Base-by-base conservation (phyloP, 768 basidiomycete genomes). In the Chalciporus chontae region DNA sequence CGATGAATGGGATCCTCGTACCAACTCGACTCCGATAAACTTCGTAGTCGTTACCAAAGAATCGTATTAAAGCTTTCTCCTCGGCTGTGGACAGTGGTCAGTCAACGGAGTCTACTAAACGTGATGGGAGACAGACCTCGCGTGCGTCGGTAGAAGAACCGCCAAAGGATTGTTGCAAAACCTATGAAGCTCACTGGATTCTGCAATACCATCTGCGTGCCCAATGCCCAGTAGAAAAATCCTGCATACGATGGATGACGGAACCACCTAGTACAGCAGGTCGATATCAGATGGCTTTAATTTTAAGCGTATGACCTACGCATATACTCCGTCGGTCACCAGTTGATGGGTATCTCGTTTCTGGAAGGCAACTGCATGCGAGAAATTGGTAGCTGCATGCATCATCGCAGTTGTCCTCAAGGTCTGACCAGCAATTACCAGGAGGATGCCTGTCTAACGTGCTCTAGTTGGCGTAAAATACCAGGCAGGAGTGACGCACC, bases 211-310 rank as follows among this genome's bases (percentile, higher is more conserved):
- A 98, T 70, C 65, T 99, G 96, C 0, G 93, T 96, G 2, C 94
- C 93, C 23, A 99, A 62, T 0, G 93, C 94, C 96, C 96, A 98
- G 67, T 95, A 98, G 68, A 90, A 95, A 74, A 97, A 99, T 2
- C 94, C 96, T 2, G 90, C 81, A 59, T 99, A 99, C 0, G 95
- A 96, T 10, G 96, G 96, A 69, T 99, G 96, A 13, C 96, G 83
- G 53, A 84, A 86, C 81, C 56, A 66, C 19, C 64, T 64, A 29
- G 38, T 38, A 24, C 18, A 42, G 34, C 7, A 29, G 14, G 8
- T 42, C 19, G 23, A 42, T 27, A 36, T 23, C 21, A 45, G 37
- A 21, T 10, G 19, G 14, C 3, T 40, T 13, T 8, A 18, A 34
- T 10, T 31, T 18, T 24, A 42, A 26, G 41, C n/a, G 23, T 13